Conservation (phyloP, 495 filamentous ascomycete species). For the Ascobolus immersus region DNA sequence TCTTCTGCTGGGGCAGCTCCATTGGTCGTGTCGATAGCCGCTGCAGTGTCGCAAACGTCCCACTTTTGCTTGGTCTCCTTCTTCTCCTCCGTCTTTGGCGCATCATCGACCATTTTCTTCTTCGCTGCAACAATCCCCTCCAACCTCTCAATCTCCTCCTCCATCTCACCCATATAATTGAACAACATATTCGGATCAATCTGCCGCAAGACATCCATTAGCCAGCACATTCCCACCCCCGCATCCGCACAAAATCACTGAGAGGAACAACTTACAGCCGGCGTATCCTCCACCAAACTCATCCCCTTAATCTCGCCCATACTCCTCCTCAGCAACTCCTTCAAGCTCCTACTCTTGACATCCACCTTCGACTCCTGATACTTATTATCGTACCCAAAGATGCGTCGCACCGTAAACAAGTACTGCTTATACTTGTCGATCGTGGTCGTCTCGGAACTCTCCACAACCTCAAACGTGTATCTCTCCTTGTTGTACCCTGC, state of each 20-base stretch:
- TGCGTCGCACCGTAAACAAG: conserved; percentile 63
- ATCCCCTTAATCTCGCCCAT: conserved; percentile 65
- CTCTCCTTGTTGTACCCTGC: conserved; percentile 49
- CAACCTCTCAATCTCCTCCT: conserved; percentile 6
- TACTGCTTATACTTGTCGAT: conserved; percentile 63
- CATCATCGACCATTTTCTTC: too few relatives aligned
- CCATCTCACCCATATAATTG: conserved; percentile 19
- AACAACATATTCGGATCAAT: conserved; percentile 75
- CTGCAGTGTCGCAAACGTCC: too few relatives aligned
- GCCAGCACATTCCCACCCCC: too few relatives aligned
- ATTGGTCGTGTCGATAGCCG: too few relatives aligned
- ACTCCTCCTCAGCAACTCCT: conserved; percentile 44
- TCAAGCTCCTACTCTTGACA: conserved; percentile 61
- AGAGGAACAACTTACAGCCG: conserved; percentile 21
- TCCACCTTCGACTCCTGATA: conserved; percentile 55
- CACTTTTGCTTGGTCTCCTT: too few relatives aligned
- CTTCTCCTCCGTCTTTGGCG: too few relatives aligned
- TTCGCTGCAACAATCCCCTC: too few relatives aligned
- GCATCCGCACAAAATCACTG: too few relatives aligned
- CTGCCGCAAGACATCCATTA: too few relatives aligned
- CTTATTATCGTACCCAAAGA: conserved; percentile 73
- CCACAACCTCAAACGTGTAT: conserved; percentile 60
- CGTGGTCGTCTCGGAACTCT: conserved; percentile 45
- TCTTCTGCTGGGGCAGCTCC: too few relatives aligned
- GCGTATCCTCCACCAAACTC: conserved; percentile 55